phyloP scores from a whole-genome alignment of 106 monocot species.

The Allium sativum region DNA sequence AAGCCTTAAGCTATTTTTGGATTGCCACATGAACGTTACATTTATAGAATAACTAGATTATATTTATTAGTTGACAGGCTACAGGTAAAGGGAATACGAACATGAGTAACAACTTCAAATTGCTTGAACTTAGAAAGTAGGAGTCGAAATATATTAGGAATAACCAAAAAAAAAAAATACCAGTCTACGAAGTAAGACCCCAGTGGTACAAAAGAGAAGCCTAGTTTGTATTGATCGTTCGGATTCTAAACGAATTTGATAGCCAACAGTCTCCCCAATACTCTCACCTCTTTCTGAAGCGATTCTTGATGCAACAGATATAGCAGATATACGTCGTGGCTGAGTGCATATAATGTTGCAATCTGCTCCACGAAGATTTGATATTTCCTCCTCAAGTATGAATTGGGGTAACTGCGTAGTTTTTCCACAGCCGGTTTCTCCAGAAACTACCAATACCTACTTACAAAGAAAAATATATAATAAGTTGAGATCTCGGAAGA shows the following conservation, averaged over 20 bases:
- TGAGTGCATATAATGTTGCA: constrained; percentile 97
- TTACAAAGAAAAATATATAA: constrained; percentile 4
- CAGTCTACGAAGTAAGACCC: constrained; percentile 82
- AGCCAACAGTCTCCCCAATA: constrained; percentile 88
- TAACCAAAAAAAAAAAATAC: constrained; percentile 24
- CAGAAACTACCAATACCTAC: constrained; percentile 91
- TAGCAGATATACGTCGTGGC: constrained; percentile 96
- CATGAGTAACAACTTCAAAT: neutral
- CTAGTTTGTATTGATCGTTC: constrained; percentile 70
- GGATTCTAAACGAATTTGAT: constrained; percentile 88
- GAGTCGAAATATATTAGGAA: neutral
- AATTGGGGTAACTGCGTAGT: constrained; percentile 97
- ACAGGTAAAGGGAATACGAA: neutral
- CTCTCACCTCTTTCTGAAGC: constrained; percentile 93
- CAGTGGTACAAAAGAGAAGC: constrained; percentile 95
- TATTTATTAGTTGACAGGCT: no score
- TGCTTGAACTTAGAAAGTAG: neutral
- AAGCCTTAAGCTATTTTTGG: no score
- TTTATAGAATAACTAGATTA: no score
- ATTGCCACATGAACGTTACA: no score
- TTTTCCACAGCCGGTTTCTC: constrained; percentile 99
- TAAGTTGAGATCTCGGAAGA: neutral
- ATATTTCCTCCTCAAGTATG: constrained; percentile 89
- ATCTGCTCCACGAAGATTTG: constrained; percentile 67
- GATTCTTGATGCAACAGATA: constrained; percentile 88